These are phyloP conservation scores for Auricularia auricula-judae DNA, from an alignment of 768 basidiomycete species.

Conservation along the genomic window DNA sequence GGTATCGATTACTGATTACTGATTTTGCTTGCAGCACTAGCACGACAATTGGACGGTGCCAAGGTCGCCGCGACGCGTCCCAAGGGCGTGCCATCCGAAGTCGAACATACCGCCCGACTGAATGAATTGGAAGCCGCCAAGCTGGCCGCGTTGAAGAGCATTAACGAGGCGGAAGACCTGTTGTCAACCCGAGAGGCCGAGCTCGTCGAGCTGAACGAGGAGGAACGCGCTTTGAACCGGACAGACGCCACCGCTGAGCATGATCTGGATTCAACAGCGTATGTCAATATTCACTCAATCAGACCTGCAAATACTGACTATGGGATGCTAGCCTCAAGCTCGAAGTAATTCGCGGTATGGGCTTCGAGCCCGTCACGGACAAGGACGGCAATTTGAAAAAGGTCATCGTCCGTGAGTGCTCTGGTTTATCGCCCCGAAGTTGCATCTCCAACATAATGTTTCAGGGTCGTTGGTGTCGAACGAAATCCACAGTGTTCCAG, in stretches of 20 bases:
- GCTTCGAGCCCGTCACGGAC: slow-evolving; percentile 56
- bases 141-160: slow-evolving; percentile 59
- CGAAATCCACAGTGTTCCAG: slow-evolving; percentile 26
- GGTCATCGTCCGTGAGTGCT: slow-evolving; percentile 56
- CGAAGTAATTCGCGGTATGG: slow-evolving; percentile 57
- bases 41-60: slow-evolving; percentile 58
- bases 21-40: slow-evolving; percentile 36
- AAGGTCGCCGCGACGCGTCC: slow-evolving; percentile 43
- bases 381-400: slow-evolving; percentile 40
- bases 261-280: slow-evolving; percentile 61
- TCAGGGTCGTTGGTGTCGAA: slow-evolving; percentile 34
- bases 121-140: not conserved
- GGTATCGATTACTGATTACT: not conserved
- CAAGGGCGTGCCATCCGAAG: not conserved
- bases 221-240: slow-evolving; percentile 46
- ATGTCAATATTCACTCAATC: slow-evolving; percentile 16
- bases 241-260: slow-evolving; percentile 68
- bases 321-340: slow-evolving; percentile 43
- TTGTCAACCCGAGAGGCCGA: slow-evolving; percentile 61
- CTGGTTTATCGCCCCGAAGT: not conserved
- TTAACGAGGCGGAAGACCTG: slow-evolving; percentile 58
- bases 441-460: slow-evolving; percentile 1
- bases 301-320: not conserved
- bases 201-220: slow-evolving; percentile 55
- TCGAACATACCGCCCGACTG: not conserved